Base-by-base conservation (phyloP, 2,329 filamentous ascomycete genomes). In the Fusarium stilboides region DNA sequence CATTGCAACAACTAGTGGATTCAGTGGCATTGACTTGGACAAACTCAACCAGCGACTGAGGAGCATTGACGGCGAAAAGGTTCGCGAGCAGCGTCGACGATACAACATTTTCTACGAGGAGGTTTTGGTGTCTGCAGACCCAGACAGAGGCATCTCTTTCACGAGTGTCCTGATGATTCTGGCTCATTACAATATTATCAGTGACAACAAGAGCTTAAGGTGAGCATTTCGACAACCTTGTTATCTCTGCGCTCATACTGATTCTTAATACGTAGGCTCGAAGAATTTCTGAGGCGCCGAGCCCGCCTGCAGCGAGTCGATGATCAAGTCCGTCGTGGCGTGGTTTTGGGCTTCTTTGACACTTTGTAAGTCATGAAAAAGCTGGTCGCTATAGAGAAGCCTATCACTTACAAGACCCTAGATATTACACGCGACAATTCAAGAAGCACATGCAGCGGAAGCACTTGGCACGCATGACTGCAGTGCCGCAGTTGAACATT, bases 31-130 rank as follows among this genome's bases (percentile, higher is more conserved):
- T 33, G 91, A 98, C 76, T 79, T 98, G 5, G 83, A 88, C 49
- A 92, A 88, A 71, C 85, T 99, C 36, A 94, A 95, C 69, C 83
- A 85, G 61, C 87, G 94, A 61, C 82, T 99, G 26, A 83, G 87
- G 2, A 84, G 87, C 56, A 91, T 99, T 42, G 94, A 97, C 34
- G 84, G 94, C 1, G 80, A 83, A 17, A 89, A 91, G 68, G 94
- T 98, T 55, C 91, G 91, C 60, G 86, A 89, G 71, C 88, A 94
- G 63, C 88, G 96, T 43, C 86, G 89, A 58, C 90, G 92, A 42
- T 95, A 97, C 84, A 97, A 97, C 73, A 87, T 92, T n/a, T 99
- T 99, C 79, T 99, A 94, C 76, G 94, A 98, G 79, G 97, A 99
- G 81, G 92, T 98, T 20, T 89, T 98, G 79, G 94, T 98, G 8